Evolutionary conservation across 192 early-diverging fungal species (phyloP), one percentile per base, ranked within the genome.

Genomic region (Radiomyces spectabilis): DNA sequence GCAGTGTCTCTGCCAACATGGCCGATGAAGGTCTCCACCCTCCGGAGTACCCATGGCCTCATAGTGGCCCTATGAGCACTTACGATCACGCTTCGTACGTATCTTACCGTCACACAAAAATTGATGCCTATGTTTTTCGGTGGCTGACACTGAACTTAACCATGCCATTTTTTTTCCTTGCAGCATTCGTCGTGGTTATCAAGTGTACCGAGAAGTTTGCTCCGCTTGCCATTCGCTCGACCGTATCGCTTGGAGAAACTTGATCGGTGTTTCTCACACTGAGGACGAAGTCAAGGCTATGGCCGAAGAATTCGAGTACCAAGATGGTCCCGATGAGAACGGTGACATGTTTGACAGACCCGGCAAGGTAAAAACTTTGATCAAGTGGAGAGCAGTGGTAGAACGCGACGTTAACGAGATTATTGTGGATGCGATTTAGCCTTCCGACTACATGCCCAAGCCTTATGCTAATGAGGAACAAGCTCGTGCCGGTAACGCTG

Each of bases 161-260:
- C n/a, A n/a, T 21, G 27, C 29, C n/a, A 25, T 39, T 71, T 39
- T 72, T 24, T 68, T 18, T 43, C 4, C 15, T 24, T 40, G 46
- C 70, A 92, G 93, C 65, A 89, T 98, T 41, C 93, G 95, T 53
- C 93, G 94, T 74, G 95, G 95, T 57, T 98, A 92, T 81, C 94
- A 94, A 70, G 95, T 98, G 10, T 98, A 95, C 84, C 91, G 88
- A 77, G 95, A 98, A 65, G 89, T 98, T 55, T 98, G 95, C 69
- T 79, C 94, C 37, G 88, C 93, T 26, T 98, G 95, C 76, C 95
- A 98, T 78, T 94, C 94, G 19, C 80, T 98, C 59, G 87, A 95
- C 34, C 86, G 85, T 42, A 84, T 98, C 53, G 79, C 91, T 63
- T 98, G 85, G 87, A 89, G 94, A 63, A 95, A 95, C 78, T 75